Evolutionary conservation across 2,329 filamentous ascomycete genomes (phyloP).

Genomic region (Magnaporthales sp.): DNA sequence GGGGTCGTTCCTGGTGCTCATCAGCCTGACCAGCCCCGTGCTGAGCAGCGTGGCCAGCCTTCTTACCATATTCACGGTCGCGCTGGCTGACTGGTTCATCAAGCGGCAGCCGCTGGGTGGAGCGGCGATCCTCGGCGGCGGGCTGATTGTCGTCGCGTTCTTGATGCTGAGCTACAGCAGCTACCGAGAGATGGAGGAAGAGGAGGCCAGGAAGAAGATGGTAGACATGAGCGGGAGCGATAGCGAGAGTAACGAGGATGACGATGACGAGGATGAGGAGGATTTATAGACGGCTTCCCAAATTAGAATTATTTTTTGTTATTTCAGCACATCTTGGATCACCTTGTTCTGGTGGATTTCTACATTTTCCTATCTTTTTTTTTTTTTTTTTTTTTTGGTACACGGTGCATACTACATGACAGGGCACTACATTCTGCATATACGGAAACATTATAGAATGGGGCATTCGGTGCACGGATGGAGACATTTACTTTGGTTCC

Average conservation of each 20-base stretch:
- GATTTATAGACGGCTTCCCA: not conserved
- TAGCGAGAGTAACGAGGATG: constrained; percentile 27
- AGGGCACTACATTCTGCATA: not conserved
- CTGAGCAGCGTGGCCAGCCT: constrained; percentile 87
- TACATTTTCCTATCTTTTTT: not conserved
- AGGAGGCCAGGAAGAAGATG: constrained; percentile 53
- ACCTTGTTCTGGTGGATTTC: not conserved
- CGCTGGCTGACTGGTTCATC: constrained; percentile 79
- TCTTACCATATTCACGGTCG: constrained; percentile 94
- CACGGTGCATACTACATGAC: not conserved
- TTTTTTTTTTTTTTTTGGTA: not conserved
- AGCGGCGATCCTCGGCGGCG: constrained; percentile 72
- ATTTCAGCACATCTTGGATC: not conserved
- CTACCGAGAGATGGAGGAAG: constrained; percentile 86
- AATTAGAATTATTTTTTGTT: not conserved
- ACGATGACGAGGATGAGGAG: constrained; percentile 23
- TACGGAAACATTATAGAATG: not conserved
- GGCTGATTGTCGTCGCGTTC: constrained; percentile 84
- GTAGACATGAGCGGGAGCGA: constrained; percentile 25
- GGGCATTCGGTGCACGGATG: not conserved
- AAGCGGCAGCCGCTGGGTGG: constrained; percentile 68
- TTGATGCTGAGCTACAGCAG: constrained; percentile 83
- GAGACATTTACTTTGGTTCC: not conserved
- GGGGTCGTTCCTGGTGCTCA: constrained; percentile 85
- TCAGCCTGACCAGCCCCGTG: constrained; percentile 86